Evolutionary conservation across 148 eudicot genomes (phyloP).

Genomic region (Chenopodium quinoa): DNA sequence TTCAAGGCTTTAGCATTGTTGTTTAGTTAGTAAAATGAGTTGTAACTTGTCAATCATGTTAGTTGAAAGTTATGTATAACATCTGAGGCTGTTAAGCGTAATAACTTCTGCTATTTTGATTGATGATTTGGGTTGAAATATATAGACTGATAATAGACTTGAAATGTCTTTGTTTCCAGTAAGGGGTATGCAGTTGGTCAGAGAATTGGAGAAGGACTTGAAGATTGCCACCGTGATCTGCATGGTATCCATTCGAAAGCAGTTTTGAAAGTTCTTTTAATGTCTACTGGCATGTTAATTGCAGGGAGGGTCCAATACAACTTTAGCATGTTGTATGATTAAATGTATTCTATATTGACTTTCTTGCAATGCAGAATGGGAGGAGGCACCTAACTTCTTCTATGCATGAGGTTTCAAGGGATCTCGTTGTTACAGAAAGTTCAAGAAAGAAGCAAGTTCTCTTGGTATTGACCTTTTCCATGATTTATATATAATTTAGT

Average conservation of each 20-base stretch:
- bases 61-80: background rate
- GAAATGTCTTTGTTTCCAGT: constrained; percentile 46
- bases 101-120: background rate
- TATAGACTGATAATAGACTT: constrained; percentile 17
- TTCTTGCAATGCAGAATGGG: constrained; percentile 69
- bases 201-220: constrained; percentile 91
- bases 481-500: background rate
- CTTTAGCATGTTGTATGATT: background rate
- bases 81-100: background rate
- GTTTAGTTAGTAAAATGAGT: constrained; percentile 1
- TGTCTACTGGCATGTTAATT: background rate
- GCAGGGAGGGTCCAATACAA: background rate
- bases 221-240: constrained; percentile 95
- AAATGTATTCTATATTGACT: background rate
- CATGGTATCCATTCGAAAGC: constrained; percentile 59
- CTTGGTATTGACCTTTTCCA: constrained; percentile 49
- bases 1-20: background rate
- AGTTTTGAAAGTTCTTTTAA: background rate
- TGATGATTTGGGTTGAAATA: background rate
- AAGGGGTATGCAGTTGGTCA: constrained; percentile 93
- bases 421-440: constrained; percentile 85
- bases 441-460: constrained; percentile 87
- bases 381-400: constrained; percentile 85
- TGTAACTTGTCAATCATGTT: background rate
- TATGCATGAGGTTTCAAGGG: constrained; percentile 94